A percentile compares a stretch with the other conserved stretches of the same genome.
Evolutionary conservation across 352 stramenopile species (phyloP).

Genomic region (Globisporangium abappressorium): DNA sequence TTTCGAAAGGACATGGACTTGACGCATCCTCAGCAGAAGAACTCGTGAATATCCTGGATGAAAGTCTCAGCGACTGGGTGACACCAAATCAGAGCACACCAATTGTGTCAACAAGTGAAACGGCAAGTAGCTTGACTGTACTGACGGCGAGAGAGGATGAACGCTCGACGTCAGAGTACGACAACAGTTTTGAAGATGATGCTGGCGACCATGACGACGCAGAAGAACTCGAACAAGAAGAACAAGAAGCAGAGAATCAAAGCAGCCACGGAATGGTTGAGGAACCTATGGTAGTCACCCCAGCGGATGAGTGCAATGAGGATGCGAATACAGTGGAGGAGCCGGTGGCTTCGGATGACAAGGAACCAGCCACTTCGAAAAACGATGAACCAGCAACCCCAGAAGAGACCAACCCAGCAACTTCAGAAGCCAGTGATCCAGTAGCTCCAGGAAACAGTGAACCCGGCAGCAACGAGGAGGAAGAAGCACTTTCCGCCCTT

Average conservation of each 20-base stretch:
- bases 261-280: neutral
- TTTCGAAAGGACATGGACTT: slow-evolving; percentile 1
- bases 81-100: neutral
- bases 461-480: neutral
- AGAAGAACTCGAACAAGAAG: neutral
- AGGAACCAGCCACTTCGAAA: neutral
- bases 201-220: neutral
- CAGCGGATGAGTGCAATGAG: neutral
- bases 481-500: neutral
- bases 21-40: slow-evolving; percentile 25
- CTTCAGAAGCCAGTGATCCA: neutral
- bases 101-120: neutral
- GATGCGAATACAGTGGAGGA: neutral
- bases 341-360: neutral
- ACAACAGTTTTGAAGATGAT: slow-evolving; percentile 56
- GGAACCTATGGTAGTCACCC: neutral
- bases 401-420: neutral
- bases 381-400: neutral
- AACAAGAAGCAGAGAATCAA: slow-evolving; percentile 16
- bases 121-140: neutral
- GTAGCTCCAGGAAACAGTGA: neutral
- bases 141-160: slow-evolving; percentile 8
- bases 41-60: slow-evolving; percentile 57
- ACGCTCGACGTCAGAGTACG: slow-evolving; percentile 27
- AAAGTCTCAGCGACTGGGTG: slow-evolving; percentile 41